phyloP scores from a whole-genome alignment of 257 asterid species.

The Handroanthus guayacan region DNA sequence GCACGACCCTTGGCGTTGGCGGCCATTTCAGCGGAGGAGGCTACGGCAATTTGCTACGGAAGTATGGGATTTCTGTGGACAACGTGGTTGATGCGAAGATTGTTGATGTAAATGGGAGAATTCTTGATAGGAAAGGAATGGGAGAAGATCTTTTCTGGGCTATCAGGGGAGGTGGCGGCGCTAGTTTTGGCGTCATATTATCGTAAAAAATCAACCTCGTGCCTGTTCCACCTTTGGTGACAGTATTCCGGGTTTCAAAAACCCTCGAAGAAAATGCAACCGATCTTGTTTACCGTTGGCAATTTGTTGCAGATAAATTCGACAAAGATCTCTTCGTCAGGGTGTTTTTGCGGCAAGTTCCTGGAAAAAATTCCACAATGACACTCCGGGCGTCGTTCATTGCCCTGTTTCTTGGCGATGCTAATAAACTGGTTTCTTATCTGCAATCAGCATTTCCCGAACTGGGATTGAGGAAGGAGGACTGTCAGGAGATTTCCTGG shows the following conservation, averaged over 20 bases:
- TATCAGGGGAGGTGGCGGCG: slow-evolving; percentile 47
- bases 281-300: slow-evolving; percentile 40
- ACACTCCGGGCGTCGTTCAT: slow-evolving; percentile 31
- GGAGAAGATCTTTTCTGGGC: slow-evolving; percentile 57
- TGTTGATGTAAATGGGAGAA: slow-evolving; percentile 29
- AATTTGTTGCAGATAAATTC: slow-evolving; percentile 18
- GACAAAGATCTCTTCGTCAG: slow-evolving; percentile 31
- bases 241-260: slow-evolving; percentile 26
- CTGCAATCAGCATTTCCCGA: slow-evolving; percentile 36
- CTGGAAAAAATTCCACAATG: neutral
- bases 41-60: too few relatives aligned
- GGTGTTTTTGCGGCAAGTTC: neutral
- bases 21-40: too few relatives aligned
- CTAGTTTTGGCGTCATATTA: slow-evolving; percentile 42
- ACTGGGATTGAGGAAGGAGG: slow-evolving; percentile 40
- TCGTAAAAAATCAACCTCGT: slow-evolving; percentile 40
- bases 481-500: slow-evolving; percentile 45
- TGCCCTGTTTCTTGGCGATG: slow-evolving; percentile 40
- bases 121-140: slow-evolving; percentile 39
- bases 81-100: neutral
- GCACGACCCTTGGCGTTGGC: too few relatives aligned
- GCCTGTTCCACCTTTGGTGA: slow-evolving; percentile 33
- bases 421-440: neutral
- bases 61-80: too few relatives aligned
- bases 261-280: slow-evolving; percentile 36